Evolutionary conservation across 371 early-diverging fungal species (phyloP), one percentile per base, ranked within the genome.

Genomic region (Chytridium lagenaria): DNA sequence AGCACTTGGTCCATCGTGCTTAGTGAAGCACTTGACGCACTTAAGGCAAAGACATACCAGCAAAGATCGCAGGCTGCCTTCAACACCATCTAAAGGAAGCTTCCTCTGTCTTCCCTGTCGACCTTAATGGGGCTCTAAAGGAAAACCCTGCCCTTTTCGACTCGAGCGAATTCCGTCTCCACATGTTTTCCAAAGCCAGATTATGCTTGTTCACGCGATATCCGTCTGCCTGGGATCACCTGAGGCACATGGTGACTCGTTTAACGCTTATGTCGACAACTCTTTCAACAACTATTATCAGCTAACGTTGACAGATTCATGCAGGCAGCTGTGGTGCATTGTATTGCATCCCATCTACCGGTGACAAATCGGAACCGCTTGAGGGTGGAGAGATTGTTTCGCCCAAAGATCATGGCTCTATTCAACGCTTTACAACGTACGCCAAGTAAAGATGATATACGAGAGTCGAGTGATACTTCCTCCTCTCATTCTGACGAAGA

Each of bases 351-450:
- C 3, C 70, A 81, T 57, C 40, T 85, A 7, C 82, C 82, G 2
- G 52, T 76, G 22, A 83, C 84, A 16, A 84, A 80, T 67, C 40
- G 76, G 36, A 85, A 80, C 69, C 65, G 85, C 19, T 26, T 72
- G 23, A 68, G 83, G 1, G 73, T 85, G 2, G 80, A 85, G 38
- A 40, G 19, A 10, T 68, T 70, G 38, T 85, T 75, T 65, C 69
- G 78, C n/a, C 22, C 16, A 0, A 68, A 59, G 0, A 71, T 82
- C 28, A 30, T 31, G 1, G 36, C 30, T 19, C 68, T 82, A 15
- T 59, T 73, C 16, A 33, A 49, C 26, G 34, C 7, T 3, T 37
- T 61, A 16, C 34, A 28, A 12, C 61, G 10, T 2, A 30, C 50
- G 19, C 36, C 55, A 44, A 40, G 31, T 12, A 28, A 40, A 31